Conservation (phyloP, 805 yeast species). For the Ogataea henricii region DNA sequence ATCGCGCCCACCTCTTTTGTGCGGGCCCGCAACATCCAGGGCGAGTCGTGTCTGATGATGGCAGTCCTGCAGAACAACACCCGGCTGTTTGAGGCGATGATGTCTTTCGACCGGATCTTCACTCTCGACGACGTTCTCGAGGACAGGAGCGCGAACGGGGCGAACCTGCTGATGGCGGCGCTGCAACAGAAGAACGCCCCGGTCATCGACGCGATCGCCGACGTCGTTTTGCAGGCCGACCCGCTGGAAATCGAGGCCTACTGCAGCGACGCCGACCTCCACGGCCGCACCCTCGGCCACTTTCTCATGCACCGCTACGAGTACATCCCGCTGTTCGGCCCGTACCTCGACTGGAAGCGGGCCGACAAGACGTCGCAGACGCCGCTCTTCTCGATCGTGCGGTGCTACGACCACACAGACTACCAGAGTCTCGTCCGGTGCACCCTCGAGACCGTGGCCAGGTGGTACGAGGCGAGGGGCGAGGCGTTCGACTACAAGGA, state of each 20-base stretch:
- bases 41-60: slow-evolving; percentile 71
- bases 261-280: slow-evolving; percentile 50
- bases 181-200: slow-evolving; percentile 53
- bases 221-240: slow-evolving; percentile 43
- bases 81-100: slow-evolving; percentile 46
- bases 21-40: slow-evolving; percentile 47
- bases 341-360: slow-evolving; percentile 64
- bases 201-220: slow-evolving; percentile 49
- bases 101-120: slow-evolving; percentile 50
- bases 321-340: slow-evolving; percentile 56
- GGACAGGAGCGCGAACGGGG: slow-evolving; percentile 57
- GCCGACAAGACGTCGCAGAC: slow-evolving; percentile 72
- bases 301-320: slow-evolving; percentile 60
- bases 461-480: slow-evolving; percentile 41
- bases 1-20: slow-evolving; percentile 30
- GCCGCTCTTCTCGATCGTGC: slow-evolving; percentile 70
- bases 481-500: slow-evolving; percentile 48
- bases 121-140: slow-evolving; percentile 66
- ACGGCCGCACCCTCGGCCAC: slow-evolving; percentile 70
- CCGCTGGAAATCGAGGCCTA: slow-evolving; percentile 49
- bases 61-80: slow-evolving; percentile 54
- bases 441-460: slow-evolving; percentile 46
- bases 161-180: slow-evolving; percentile 62
- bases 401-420: slow-evolving; percentile 77
- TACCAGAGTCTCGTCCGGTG: slow-evolving; percentile 52